Evolutionary conservation across 306 rosid genomes (phyloP), one percentile per base, ranked within the genome.

Genomic region (Trifolium dubium): DNA sequence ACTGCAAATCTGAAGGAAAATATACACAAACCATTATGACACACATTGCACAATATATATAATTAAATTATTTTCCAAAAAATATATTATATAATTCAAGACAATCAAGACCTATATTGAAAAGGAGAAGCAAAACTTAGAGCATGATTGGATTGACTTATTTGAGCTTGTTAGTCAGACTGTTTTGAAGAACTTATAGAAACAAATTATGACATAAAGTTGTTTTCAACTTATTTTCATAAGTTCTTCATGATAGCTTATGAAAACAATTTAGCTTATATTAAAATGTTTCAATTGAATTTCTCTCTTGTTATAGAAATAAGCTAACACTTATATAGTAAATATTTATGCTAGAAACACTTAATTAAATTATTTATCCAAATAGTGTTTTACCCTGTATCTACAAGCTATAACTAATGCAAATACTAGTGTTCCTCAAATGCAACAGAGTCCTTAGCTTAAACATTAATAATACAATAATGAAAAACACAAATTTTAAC

Each of bases 1-100:
- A 93, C 86, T 13, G 84, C 84, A 80, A 83, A 82, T 78, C 92
- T 91, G 72, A 80, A 65, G 40, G 65, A 80, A 50, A 49, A 67
- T 62, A 70, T 65, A 30, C 50, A 67, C 8, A 54, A 14, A 66
- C 15, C 47, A 55, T 77, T 19, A 29, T 39, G 40, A 31, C 14
- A 17, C 32, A 75, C 34, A 72, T 56, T 29, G 73, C 61, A 75
- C 54, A 13, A 3, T 56, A 67, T 6, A 41, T 7, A 77, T 60
- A 35, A n/a, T n/a, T 39, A 77, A 69, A 54, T 23, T 23, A 23
- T 23, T 23, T 23, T 23, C 0, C 0, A 23, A 23, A 23, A 23
- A 23, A 23, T n/a, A n/a, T n/a, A n/a, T 23, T 23, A 23, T 23
- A 23, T 23, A 0, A 23, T 23, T 23, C 14, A 28, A 23, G 4